A percentile compares a stretch with the other conserved stretches of the same genome.
Conservation (phyloP, 805 yeast genomes). For the Clavispora fructus region DNA sequence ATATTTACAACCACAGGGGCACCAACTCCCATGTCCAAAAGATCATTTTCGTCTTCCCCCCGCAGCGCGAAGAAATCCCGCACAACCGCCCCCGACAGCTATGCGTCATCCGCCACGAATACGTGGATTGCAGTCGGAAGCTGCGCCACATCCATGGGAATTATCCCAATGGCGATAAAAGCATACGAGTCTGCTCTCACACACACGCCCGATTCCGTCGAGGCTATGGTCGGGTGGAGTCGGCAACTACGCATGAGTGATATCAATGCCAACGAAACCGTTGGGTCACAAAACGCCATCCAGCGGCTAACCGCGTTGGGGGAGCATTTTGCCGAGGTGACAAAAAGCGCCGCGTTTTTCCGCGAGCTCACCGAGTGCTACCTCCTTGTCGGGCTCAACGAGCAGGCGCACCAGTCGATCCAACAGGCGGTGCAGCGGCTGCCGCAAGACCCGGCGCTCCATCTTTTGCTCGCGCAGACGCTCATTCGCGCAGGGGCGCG, state of each 20-base stretch:
- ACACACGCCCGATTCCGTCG: constrained; percentile 35
- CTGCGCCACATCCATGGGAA: constrained; percentile 40
- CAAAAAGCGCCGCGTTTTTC: constrained; percentile 37
- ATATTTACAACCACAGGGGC: background rate
- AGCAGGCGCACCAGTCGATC: constrained; percentile 48
- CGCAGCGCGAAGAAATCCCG: background rate
- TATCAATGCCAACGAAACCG: constrained; percentile 30
- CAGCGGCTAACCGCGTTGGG: constrained; percentile 36
- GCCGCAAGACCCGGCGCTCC: constrained; percentile 40
- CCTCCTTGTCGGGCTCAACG: constrained; percentile 39
- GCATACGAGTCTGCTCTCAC: constrained; percentile 40
- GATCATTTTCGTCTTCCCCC: constrained; percentile 1
- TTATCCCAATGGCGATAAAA: constrained; percentile 34
- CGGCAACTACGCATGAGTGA: constrained; percentile 37
- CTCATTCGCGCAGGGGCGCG: constrained; percentile 39
- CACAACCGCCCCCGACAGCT: background rate
- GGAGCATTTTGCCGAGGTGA: constrained; percentile 31
- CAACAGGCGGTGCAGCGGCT: constrained; percentile 36
- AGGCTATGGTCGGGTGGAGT: constrained; percentile 42
- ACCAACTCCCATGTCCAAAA: background rate
- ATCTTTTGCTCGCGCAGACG: constrained; percentile 48
- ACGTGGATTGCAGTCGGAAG: constrained; percentile 46
- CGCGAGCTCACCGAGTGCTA: constrained; percentile 51
- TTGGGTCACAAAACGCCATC: constrained; percentile 37
- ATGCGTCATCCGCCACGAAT: constrained; percentile 19